Evolutionary conservation across 768 basidiomycete species (phyloP), one percentile per base, ranked within the genome.

Genomic region (Cubamyces lactineus): DNA sequence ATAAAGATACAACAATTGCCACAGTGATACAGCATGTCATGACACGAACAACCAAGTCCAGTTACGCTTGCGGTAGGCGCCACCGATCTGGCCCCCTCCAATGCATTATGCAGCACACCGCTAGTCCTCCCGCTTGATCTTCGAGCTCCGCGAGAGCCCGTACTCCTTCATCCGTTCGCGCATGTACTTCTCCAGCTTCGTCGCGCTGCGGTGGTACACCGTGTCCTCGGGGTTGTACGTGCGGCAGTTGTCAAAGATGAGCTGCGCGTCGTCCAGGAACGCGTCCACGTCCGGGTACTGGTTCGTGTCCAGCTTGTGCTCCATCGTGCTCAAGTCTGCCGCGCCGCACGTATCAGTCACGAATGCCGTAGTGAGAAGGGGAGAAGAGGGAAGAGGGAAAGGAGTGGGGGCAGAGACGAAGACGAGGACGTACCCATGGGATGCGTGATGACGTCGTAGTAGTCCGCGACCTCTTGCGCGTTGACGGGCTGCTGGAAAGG

Each of bases 161-260:
- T 68, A 63, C 48, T 55, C 53, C 47, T 69, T 66, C 56, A 71
- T 61, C 52, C 68, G 70, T 2, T 86, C 86, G 59, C 84, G 84
- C 71, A 96, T 77, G 65, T 84, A 87, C 72, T 85, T 89, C 69
- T 96, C 94, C 75, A 98, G 73, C 75, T 86, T 89, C 66, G 82
- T 87, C 8, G 95, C 96, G 66, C 92, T 90, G 76, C 88, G 91
- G 56, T 87, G 84, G 72, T 95, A 97, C 53, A 89, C 82, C 3
- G 87, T 84, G 23, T 79, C 79, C 67, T 94, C 91, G 1, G 87
- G 86, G 72, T 99, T 99, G 76, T 96, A 98, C 53, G 80, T 73
- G 58, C 87, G 80, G 75, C 96, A 97, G 70, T 99, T 99, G 66
- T 92, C 85, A 69, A 93, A 92, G 55, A 98, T 84, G 57, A 97